Conservation (phyloP, 2,329 filamentous ascomycete genomes). For the Venturia oleaginea region DNA sequence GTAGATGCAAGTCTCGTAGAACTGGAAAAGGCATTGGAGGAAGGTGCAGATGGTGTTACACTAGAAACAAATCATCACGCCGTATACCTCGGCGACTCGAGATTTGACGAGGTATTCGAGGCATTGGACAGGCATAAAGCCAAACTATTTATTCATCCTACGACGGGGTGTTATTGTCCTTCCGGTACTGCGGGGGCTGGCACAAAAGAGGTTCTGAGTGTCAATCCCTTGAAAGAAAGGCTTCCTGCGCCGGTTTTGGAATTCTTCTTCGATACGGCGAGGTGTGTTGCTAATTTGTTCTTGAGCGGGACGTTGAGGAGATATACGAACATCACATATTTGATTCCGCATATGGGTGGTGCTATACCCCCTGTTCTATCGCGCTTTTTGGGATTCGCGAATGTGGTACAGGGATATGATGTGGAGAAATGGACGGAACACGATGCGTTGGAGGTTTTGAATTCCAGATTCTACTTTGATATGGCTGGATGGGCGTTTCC, state of each 20-base stretch:
- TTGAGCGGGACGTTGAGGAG: conserved; percentile 37
- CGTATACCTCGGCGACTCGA: conserved; percentile 41
- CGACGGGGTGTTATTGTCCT: conserved; percentile 35
- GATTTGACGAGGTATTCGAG: conserved; percentile 39
- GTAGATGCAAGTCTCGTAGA: conserved; percentile 39
- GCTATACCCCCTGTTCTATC: conserved; percentile 36
- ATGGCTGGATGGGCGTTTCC: conserved; percentile 43
- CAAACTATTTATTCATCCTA: conserved; percentile 47
- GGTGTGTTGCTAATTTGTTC: conserved; percentile 41
- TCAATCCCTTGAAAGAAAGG: conserved; percentile 25
- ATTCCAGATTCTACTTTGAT: conserved; percentile 42
- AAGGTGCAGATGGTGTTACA: conserved; percentile 43
- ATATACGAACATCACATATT: conserved; percentile 38
- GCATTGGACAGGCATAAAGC: conserved; percentile 39
- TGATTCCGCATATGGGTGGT: conserved; percentile 42
- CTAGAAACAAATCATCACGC: conserved; percentile 46
- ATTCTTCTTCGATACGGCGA: conserved; percentile 46
- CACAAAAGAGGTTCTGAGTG: conserved; percentile 16
- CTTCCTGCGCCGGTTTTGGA: conserved; percentile 40
- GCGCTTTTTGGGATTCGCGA: conserved; percentile 33
- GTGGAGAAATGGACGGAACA: conserved; percentile 24
- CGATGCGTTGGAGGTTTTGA: conserved; percentile 25
- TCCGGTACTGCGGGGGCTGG: conserved; percentile 10
- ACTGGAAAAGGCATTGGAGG: conserved; percentile 34
- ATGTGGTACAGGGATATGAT: conserved; percentile 21